Conservation (phyloP, 1,284 basidiomycete genomes). For the Salmacisia buchloeana region DNA sequence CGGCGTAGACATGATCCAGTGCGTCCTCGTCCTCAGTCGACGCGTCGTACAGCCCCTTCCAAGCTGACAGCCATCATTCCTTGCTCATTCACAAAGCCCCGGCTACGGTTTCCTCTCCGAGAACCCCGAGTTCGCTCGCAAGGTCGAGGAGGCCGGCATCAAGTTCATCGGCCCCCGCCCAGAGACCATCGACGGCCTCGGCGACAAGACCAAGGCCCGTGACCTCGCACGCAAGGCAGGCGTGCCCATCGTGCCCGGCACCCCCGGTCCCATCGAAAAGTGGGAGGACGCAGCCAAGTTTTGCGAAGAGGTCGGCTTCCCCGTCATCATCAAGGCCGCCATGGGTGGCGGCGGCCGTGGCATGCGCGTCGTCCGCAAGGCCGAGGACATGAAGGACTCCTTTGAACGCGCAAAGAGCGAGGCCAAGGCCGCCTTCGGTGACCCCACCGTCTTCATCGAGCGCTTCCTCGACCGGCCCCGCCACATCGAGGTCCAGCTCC, state of each 20-base stretch:
- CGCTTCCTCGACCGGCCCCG: constrained; percentile 86
- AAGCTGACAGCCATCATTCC: neutral
- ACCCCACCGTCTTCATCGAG: constrained; percentile 97
- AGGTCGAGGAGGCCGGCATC: constrained; percentile 94
- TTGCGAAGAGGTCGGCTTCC: constrained; percentile 92
- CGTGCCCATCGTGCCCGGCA: constrained; percentile 96
- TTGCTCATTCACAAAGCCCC: constrained; percentile 15
- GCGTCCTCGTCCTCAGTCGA: constrained; percentile 38
- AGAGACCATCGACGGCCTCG: constrained; percentile 92
- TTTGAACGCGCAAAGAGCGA: constrained; percentile 93
- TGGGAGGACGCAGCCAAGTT: constrained; percentile 81
- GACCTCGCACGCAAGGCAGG: constrained; percentile 44
- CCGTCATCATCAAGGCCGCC: constrained; percentile 88
- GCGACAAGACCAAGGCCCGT: constrained; percentile 94
- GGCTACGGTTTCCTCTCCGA: constrained; percentile 93
- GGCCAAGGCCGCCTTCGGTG: constrained; percentile 92
- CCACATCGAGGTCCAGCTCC: constrained; percentile 93
- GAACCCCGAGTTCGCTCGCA: constrained; percentile 89
- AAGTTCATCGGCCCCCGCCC: constrained; percentile 95
- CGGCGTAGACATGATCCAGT: constrained; percentile 99
- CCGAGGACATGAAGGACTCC: constrained; percentile 79
- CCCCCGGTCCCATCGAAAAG: constrained; percentile 79
- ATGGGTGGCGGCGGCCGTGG: constrained; percentile 98
- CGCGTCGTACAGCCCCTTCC: neutral
- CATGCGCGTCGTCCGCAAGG: constrained; percentile 94